Evolutionary conservation across 352 stramenopile genomes (phyloP).

Genomic region (Phytophthora constricta): DNA sequence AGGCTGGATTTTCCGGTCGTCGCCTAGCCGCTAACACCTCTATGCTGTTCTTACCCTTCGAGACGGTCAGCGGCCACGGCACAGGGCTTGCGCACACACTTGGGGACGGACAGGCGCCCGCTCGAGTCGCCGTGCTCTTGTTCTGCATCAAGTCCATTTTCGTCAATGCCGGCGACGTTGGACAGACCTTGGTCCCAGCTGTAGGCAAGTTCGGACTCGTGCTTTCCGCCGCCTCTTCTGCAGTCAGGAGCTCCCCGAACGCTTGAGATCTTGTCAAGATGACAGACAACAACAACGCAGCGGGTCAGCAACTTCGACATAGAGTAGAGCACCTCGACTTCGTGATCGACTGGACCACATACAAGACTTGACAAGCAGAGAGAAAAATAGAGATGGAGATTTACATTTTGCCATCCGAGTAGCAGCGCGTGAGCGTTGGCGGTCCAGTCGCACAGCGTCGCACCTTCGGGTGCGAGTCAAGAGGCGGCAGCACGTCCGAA

Average conservation of each 20-base stretch:
- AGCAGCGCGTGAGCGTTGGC: slow-evolving; percentile 57
- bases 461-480: slow-evolving; percentile 61
- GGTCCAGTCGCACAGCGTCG: slow-evolving; percentile 46
- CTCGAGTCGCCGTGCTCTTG: slow-evolving; percentile 46
- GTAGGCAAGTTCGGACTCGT: slow-evolving; percentile 12
- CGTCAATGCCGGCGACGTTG: slow-evolving; percentile 35
- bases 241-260: slow-evolving; percentile 42
- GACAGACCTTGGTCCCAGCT: slow-evolving; percentile 27
- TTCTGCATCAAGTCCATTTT: slow-evolving; percentile 25
- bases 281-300: slow-evolving; percentile 16
- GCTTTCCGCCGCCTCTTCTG: slow-evolving; percentile 26
- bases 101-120: slow-evolving; percentile 25
- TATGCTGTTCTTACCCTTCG: slow-evolving; percentile 35
- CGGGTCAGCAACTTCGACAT: slow-evolving; percentile 11
- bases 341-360: too few species aligned
- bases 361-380: too few species aligned
- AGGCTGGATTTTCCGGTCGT: slow-evolving; percentile 33
- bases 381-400: not conserved
- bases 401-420: slow-evolving; percentile 83
- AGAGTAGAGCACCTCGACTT: slow-evolving; percentile 10
- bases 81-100: slow-evolving; percentile 36
- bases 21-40: too few species aligned
- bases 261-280: slow-evolving; percentile 35
- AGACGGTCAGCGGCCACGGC: slow-evolving; percentile 23
- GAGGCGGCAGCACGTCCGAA: slow-evolving; percentile 30